Evolutionary conservation across 495 filamentous ascomycete species (phyloP).

Genomic region (Rhizodiscina lignyota): DNA sequence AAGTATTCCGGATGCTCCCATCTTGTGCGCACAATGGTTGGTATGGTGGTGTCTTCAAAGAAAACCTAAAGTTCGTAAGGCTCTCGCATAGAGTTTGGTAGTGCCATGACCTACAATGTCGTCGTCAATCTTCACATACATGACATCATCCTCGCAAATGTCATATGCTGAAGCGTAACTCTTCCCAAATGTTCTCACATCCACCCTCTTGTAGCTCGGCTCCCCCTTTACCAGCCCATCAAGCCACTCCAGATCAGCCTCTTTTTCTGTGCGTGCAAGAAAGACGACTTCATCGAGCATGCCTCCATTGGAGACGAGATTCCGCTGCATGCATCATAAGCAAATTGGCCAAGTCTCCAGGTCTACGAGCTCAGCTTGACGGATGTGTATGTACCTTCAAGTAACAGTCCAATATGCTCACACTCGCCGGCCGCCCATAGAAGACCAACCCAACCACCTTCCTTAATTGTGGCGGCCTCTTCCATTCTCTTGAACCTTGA

Average conservation of each 20-base stretch:
- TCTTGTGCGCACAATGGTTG: conserved; percentile 34
- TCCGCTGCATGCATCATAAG: conserved; percentile 20
- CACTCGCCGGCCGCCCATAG: conserved; percentile 28
- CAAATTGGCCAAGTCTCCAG: no score
- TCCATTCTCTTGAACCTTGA: no score
- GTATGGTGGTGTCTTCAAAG: conserved; percentile 35
- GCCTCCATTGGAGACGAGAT: conserved; percentile 33
- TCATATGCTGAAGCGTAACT: conserved; percentile 1
- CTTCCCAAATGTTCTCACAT: not conserved
- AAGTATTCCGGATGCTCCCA: conserved; percentile 28
- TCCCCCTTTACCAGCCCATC: conserved; percentile 15
- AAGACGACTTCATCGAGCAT: conserved; percentile 37
- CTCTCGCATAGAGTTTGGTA: no score
- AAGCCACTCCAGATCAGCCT: conserved; percentile 30
- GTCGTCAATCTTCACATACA: conserved; percentile 40
- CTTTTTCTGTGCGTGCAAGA: conserved; percentile 30
- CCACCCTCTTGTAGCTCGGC: conserved; percentile 9
- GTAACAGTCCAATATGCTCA: conserved; percentile 36
- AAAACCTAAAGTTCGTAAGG: conserved; percentile 12
- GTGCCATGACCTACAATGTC: conserved; percentile 20
- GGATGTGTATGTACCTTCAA: conserved; percentile 25
- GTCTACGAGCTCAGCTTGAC: no score
- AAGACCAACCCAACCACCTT: conserved; percentile 32
- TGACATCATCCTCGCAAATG: conserved; percentile 19
- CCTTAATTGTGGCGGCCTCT: no score